Conservation (phyloP, 179 eudicot species). For the Spinacia oleracea region DNA sequence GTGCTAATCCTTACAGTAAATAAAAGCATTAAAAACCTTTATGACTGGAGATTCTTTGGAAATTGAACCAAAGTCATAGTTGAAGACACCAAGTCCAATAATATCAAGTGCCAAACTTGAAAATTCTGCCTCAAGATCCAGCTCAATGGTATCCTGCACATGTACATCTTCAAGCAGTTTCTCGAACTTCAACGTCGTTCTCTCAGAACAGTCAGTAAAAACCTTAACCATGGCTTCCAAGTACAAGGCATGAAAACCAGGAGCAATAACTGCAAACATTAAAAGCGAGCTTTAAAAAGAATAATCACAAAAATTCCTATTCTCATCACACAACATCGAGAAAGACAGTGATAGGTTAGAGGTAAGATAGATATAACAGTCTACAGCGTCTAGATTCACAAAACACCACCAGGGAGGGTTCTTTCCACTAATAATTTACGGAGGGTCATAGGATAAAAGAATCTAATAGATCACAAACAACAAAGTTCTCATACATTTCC, state of each 20-base stretch:
- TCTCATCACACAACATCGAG: slow-evolving; percentile 2
- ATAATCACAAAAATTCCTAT: not conserved
- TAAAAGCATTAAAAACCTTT: slow-evolving; percentile 50
- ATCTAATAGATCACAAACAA: slow-evolving; percentile 6
- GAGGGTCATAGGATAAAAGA: not conserved
- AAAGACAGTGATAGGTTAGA: not conserved
- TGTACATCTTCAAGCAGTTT: slow-evolving; percentile 53
- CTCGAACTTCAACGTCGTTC: slow-evolving; percentile 72
- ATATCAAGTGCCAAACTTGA: slow-evolving; percentile 98
- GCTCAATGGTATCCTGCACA: slow-evolving; percentile 48
- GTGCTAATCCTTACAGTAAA: slow-evolving; percentile 14
- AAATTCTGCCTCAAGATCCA: slow-evolving; percentile 97
- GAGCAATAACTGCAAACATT: slow-evolving; percentile 81
- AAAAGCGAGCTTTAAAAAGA: not conserved
- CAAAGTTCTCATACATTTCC: not conserved
- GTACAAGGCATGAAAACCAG: slow-evolving; percentile 92
- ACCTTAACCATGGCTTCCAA: slow-evolving; percentile 89
- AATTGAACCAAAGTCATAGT: slow-evolving; percentile 95
- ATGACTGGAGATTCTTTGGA: slow-evolving; percentile 96
- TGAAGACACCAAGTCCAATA: slow-evolving; percentile 97
- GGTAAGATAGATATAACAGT: not conserved
- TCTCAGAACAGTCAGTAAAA: slow-evolving; percentile 74
- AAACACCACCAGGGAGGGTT: not conserved
- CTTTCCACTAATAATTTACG: not conserved
- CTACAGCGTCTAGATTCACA: too few relatives aligned